A percentile compares a stretch with the other conserved stretches of the same genome.
phyloP scores from a whole-genome alignment of 2,329 filamentous ascomycete genomes.

The Colletotrichum acutatum region DNA sequence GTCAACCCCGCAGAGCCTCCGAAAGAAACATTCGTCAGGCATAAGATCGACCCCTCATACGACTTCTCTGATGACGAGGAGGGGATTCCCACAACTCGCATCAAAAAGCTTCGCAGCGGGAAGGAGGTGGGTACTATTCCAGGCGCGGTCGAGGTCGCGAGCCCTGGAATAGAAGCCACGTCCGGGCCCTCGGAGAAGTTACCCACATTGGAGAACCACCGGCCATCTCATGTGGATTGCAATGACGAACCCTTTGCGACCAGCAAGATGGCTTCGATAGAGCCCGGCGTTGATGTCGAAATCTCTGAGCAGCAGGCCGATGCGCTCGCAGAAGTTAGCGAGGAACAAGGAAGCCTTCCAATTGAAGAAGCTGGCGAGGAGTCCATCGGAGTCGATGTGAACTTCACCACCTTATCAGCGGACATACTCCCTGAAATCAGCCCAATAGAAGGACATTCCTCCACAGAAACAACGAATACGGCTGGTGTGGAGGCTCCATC shows the following conservation, averaged over 20 bases:
- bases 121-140: not conserved
- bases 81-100: conserved; percentile 24
- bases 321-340: not conserved
- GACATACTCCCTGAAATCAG: not conserved
- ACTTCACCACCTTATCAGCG: not conserved
- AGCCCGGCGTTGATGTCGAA: not conserved
- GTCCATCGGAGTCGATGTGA: too few species aligned
- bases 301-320: not conserved
- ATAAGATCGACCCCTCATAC: conserved; percentile 36
- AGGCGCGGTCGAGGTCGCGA: not conserved
- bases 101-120: not conserved
- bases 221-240: not conserved
- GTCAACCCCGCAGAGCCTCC: not conserved
- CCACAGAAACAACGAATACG: not conserved
- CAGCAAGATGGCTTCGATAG: not conserved
- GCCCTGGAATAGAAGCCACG: too few species aligned
- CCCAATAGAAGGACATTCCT: not conserved
- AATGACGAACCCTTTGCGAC: not conserved
- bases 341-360: not conserved
- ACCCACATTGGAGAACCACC: not conserved
- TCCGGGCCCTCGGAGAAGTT: not conserved
- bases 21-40: conserved; percentile 21
- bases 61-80: conserved; percentile 40
- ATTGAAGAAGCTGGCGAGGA: not conserved
- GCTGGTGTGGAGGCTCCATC: not conserved